These are phyloP conservation scores for Exophiala calicioides DNA, from an alignment of 2,329 filamentous ascomycete genomes.

Conservation along the genomic window DNA sequence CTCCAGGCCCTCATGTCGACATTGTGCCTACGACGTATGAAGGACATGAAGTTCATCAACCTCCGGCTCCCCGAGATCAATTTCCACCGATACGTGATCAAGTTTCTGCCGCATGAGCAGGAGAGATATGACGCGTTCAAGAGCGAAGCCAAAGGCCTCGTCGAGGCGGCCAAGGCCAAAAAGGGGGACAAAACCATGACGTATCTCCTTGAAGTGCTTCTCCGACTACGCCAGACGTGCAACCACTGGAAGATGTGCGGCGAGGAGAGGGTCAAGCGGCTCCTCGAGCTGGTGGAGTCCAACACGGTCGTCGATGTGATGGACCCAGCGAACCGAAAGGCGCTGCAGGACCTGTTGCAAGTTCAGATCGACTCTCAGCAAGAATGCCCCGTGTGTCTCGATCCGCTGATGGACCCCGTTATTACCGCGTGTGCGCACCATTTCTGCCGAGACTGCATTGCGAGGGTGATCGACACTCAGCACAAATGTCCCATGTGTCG, in stretches of 20 bases:
- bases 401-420: conserved; percentile 68
- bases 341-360: conserved; percentile 73
- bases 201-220: conserved; percentile 74
- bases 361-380: conserved; percentile 78
- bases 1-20: conserved; percentile 78
- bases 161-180: conserved; percentile 43
- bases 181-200: conserved; percentile 63
- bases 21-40: conserved; percentile 77
- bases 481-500: conserved; percentile 85
- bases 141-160: conserved; percentile 70
- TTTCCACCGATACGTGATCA: conserved; percentile 74
- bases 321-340: conserved; percentile 64
- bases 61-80: conserved; percentile 74
- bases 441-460: conserved; percentile 74
- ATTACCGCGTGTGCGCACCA: conserved; percentile 84
- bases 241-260: conserved; percentile 81
- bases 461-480: conserved; percentile 71
- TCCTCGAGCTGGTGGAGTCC: conserved; percentile 68
- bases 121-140: conserved; percentile 68
- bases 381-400: conserved; percentile 80
- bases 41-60: conserved; percentile 86
- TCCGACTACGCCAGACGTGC: conserved; percentile 82
- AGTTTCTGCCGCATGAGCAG: conserved; percentile 71
- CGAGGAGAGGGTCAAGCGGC: conserved; percentile 69
- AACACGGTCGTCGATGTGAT: conserved; percentile 69